Evolutionary conservation across 1,139 yeast species (phyloP).

Genomic region (Ashbya aceris): DNA sequence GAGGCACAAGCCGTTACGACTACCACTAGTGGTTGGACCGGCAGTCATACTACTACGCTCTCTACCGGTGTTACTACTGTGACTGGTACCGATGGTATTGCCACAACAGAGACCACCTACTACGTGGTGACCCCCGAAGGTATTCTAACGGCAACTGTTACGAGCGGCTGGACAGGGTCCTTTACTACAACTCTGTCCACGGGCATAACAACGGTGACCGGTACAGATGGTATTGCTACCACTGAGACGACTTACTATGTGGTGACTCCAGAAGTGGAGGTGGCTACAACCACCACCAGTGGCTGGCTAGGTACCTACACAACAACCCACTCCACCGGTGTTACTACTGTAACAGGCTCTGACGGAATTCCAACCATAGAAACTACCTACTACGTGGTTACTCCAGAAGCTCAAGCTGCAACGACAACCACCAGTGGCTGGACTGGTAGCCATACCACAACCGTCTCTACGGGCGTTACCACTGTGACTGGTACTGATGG

Average conservation of each 20-base stretch:
- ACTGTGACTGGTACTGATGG: slow-evolving; percentile 7
- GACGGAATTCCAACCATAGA: slow-evolving; percentile 9
- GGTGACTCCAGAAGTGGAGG: slow-evolving; percentile 9
- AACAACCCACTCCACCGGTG: slow-evolving; percentile 10
- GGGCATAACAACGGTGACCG: slow-evolving; percentile 1
- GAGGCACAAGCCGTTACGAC: slow-evolving; percentile 7
- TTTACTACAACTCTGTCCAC: slow-evolving; percentile 10
- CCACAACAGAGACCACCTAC: slow-evolving; percentile 6
- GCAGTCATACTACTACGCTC: slow-evolving; percentile 5
- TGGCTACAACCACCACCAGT: background rate
- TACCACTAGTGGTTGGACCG: slow-evolving; percentile 6
- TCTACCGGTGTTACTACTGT: slow-evolving; percentile 9
- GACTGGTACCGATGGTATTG: slow-evolving; percentile 7
- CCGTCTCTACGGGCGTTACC: slow-evolving; percentile 6
- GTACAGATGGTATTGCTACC: slow-evolving; percentile 7
- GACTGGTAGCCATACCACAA: slow-evolving; percentile 10
- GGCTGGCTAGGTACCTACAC: slow-evolving; percentile 7
- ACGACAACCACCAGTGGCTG: slow-evolving; percentile 7
- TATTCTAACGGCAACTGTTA: slow-evolving; percentile 6
- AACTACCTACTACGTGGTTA: slow-evolving; percentile 10
- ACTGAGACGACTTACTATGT: slow-evolving; percentile 7
- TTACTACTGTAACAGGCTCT: slow-evolving; percentile 6
- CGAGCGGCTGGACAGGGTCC: slow-evolving; percentile 10
- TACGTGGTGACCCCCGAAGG: slow-evolving; percentile 12
- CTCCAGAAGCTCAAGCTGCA: slow-evolving; percentile 10